Evolutionary conservation across 1,284 basidiomycete species (phyloP).

Genomic region (Mycosarcoma maydis): DNA sequence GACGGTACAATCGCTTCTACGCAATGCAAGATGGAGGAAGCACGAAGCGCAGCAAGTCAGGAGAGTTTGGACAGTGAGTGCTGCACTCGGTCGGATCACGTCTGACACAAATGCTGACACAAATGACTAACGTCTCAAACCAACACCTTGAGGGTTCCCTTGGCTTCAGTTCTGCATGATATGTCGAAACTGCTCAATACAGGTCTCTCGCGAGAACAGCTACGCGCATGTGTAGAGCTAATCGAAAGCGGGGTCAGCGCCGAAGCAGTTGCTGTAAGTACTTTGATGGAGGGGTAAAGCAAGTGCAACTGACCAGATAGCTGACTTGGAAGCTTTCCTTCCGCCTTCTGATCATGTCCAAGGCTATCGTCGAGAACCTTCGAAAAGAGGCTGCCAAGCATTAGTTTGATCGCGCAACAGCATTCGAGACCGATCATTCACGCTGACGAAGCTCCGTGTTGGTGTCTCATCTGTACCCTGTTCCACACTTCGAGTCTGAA

Average conservation of each 20-base stretch:
- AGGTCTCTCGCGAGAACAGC: conserved; percentile 80
- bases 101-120: background rate
- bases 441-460: too few relatives aligned
- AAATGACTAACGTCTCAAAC: too few relatives aligned
- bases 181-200: conserved; percentile 85
- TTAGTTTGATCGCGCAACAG: background rate
- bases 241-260: conserved; percentile 86
- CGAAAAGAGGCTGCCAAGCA: conserved; percentile 41
- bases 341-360: background rate
- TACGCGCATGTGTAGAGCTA: conserved; percentile 82
- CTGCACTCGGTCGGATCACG: background rate
- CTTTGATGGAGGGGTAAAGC: background rate
- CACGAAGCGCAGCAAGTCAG: conserved; percentile 29
- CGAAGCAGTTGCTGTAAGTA: conserved; percentile 81
- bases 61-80: conserved; percentile 54
- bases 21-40: conserved; percentile 18
- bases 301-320: background rate
- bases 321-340: background rate
- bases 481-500: too few relatives aligned
- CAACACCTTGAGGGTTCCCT: too few relatives aligned
- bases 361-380: conserved; percentile 43
- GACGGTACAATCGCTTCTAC: background rate
- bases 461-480: too few relatives aligned
- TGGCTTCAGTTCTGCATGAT: conserved; percentile 82
- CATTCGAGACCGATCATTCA: background rate